These are phyloP conservation scores for Cyberlindnera misumaiensis DNA, from an alignment of 805 yeast species.

Conservation along the genomic window DNA sequence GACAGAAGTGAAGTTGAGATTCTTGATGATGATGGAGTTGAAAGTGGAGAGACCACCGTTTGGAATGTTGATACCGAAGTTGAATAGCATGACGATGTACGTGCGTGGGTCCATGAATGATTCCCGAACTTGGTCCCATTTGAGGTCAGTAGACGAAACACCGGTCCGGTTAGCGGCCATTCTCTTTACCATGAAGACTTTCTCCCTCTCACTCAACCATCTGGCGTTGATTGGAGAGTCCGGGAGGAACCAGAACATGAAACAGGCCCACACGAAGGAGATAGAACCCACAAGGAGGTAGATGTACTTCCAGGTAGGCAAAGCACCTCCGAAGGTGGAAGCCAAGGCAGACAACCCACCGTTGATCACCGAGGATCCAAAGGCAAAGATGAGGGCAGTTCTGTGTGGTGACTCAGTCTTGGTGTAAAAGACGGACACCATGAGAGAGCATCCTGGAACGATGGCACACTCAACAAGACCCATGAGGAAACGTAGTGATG, in stretches of 20 bases:
- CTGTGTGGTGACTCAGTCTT: slow-evolving; percentile 33
- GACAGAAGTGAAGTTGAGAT: slow-evolving; percentile 19
- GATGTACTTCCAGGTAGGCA: too few relatives aligned
- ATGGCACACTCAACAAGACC: slow-evolving; percentile 38
- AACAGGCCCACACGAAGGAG: too few relatives aligned
- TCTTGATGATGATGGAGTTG: slow-evolving; percentile 23
- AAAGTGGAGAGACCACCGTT: slow-evolving; percentile 29
- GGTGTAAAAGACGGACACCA: slow-evolving; percentile 35
- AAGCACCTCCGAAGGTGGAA: too few relatives aligned
- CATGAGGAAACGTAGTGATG: slow-evolving; percentile 37
- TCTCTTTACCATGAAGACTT: slow-evolving; percentile 35
- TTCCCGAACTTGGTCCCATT: slow-evolving; percentile 36
- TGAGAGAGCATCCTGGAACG: slow-evolving; percentile 34
- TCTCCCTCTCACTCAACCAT: slow-evolving; percentile 37
- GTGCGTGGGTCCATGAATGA: slow-evolving; percentile 36
- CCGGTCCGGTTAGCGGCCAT: slow-evolving; percentile 38
- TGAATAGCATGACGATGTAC: slow-evolving; percentile 25
- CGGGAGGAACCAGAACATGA: slow-evolving; percentile 37
- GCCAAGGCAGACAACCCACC: too few relatives aligned
- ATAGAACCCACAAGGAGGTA: too few relatives aligned
- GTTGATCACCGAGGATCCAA: too few relatives aligned
- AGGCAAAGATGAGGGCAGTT: too few relatives aligned
- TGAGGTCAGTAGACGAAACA: slow-evolving; percentile 32
- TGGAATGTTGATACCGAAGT: slow-evolving; percentile 27
- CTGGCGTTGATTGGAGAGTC: slow-evolving; percentile 46